Evolutionary conservation across 306 rosid genomes (phyloP), one percentile per base, ranked within the genome.

Genomic region (Begonia masoniana): DNA sequence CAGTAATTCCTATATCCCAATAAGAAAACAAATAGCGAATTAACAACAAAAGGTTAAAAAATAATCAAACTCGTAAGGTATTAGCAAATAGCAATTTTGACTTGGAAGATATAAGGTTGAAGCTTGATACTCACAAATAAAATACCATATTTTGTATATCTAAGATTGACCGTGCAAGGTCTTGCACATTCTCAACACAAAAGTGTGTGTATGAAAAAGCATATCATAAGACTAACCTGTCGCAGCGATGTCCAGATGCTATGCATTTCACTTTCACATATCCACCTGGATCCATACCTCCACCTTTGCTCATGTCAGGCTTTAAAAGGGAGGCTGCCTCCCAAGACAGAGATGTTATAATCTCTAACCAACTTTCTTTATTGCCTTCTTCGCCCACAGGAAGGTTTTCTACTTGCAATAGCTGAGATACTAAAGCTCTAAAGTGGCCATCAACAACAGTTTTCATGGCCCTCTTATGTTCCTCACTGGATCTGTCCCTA

Each of bases 251-350:
- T 62, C 99, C 99, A 41, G 93, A 78, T 60, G 88, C 93, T 70
- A 92, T 63, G 75, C 96, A 81, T 77, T 92, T 92, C 57, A 92
- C 79, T 80, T 92, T 92, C 47, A 80, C 94, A 63, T 86, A 79
- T 60, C 94, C 99, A 72, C 87, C 86, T 12, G 93, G 99, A 73
- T 92, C 96, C 99, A 92, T 92, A 57, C 93, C 87, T 52, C 96
- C 99, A 54, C 99, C 68, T 60, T 66, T 78, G 78, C 99, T 92
- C 70, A 56, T 92, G 72, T 92, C 95, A 62, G 99, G 99, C 79
- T 86, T 92, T 66, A 92, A 63, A 52, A 86, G 71, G 35, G 94
- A 72, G 57, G 99, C 99, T 57, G 88, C 99, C 78, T 92, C 99
- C 95, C 93, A 92, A 50, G 99, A 86, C 14, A 92, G 76, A 66